Percentiles rank a stretch among this genome's conserved stretches.
These are phyloP conservation scores for Cornus suecica DNA, from an alignment of 148 eudicot species.

Conservation along the genomic window DNA sequence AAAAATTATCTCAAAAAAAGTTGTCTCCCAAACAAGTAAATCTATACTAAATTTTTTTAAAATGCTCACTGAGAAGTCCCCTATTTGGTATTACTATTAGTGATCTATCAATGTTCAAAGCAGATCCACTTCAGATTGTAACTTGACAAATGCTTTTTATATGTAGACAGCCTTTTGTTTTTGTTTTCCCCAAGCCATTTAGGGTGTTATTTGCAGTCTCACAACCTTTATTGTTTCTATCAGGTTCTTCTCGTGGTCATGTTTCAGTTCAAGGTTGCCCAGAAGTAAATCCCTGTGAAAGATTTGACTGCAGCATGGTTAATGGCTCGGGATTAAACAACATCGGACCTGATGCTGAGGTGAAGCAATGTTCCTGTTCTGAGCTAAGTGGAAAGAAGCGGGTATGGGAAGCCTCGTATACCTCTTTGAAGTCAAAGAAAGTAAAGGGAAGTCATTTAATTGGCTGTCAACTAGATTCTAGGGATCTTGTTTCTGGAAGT, in stretches of 20 bases:
- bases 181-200: not conserved
- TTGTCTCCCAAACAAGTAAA: not conserved
- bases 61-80: not conserved
- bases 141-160: too few species aligned
- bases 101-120: not conserved
- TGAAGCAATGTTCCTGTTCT: slow-evolving; percentile 38
- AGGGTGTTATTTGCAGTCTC: not conserved
- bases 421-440: slow-evolving; percentile 79
- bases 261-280: slow-evolving; percentile 20
- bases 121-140: not conserved
- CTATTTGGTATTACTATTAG: not conserved
- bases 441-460: slow-evolving; percentile 64
- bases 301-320: slow-evolving; percentile 14
- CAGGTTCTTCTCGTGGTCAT: slow-evolving; percentile 12
- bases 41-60: not conserved
- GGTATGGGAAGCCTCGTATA: slow-evolving; percentile 64
- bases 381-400: slow-evolving; percentile 44
- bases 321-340: slow-evolving; percentile 18
- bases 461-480: slow-evolving; percentile 33
- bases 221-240: not conserved
- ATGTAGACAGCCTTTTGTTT: too few species aligned
- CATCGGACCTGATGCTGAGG: slow-evolving; percentile 21
- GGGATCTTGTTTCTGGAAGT: slow-evolving; percentile 22
- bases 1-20: not conserved
- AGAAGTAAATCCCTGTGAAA: slow-evolving; percentile 24